Evolutionary conservation across 148 eudicot genomes (phyloP).

Genomic region (Chenopodium suecicum): DNA sequence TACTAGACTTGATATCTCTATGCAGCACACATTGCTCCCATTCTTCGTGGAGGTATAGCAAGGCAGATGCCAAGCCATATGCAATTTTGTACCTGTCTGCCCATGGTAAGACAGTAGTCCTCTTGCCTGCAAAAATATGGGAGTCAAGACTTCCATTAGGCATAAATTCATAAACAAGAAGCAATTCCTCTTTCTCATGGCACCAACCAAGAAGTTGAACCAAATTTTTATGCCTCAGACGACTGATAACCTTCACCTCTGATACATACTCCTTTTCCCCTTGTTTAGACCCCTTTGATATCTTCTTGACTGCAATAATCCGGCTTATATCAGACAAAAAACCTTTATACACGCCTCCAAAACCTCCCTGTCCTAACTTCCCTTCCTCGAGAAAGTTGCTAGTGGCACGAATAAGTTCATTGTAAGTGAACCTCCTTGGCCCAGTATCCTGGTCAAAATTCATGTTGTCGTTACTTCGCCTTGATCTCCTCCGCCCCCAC

Average conservation of each 20-base stretch:
- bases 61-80: constrained; percentile 50
- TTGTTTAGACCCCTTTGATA: constrained; percentile 42
- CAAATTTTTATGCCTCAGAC: constrained; percentile 42
- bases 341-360: constrained; percentile 46
- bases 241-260: constrained; percentile 41
- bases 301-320: constrained; percentile 37
- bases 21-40: constrained; percentile 66
- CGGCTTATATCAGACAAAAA: constrained; percentile 2
- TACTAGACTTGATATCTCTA: constrained; percentile 59
- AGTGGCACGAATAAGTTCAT: constrained; percentile 34
- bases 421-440: constrained; percentile 33
- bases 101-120: constrained; percentile 20
- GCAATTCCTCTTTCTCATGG: background rate
- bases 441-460: constrained; percentile 27
- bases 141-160: constrained; percentile 39
- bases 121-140: constrained; percentile 19
- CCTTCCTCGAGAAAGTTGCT: constrained; percentile 30
- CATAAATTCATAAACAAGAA: constrained; percentile 1
- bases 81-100: constrained; percentile 38
- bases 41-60: constrained; percentile 54
- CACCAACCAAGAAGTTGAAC: constrained; percentile 22
- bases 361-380: constrained; percentile 50
- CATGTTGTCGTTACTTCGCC: background rate
- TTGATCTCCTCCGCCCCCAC: constrained; percentile 14
- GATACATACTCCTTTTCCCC: constrained; percentile 47